phyloP scores from a whole-genome alignment of 352 stramenopile species.

The Peronospora belbahrii region DNA sequence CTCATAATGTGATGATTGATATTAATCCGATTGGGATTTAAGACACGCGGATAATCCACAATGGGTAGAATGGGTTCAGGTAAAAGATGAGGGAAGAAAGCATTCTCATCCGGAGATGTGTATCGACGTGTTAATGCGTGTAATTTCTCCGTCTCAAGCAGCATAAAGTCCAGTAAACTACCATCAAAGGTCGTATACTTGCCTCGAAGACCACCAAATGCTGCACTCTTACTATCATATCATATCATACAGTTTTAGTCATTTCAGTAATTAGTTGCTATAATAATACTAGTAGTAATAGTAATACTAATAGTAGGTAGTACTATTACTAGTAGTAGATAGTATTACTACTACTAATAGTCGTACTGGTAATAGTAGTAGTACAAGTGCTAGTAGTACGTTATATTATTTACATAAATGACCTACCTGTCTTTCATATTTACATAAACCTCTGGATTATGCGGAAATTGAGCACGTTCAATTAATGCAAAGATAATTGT shows the following conservation, averaged over 20 bases:
- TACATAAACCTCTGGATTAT: slow-evolving; percentile 93
- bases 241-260: neutral
- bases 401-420: no score
- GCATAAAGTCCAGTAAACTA: slow-evolving; percentile 93
- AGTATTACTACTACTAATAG: no score
- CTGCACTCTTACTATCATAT: slow-evolving; percentile 42
- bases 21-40: slow-evolving; percentile 94
- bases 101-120: slow-evolving; percentile 96
- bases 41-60: slow-evolving; percentile 89
- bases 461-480: slow-evolving; percentile 94
- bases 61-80: slow-evolving; percentile 88
- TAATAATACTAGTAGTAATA: no score
- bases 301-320: no score
- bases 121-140: slow-evolving; percentile 94
- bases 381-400: no score
- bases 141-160: slow-evolving; percentile 95
- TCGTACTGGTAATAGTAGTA: no score
- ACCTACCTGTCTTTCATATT: slow-evolving; percentile 67
- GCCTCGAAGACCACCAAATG: slow-evolving; percentile 72
- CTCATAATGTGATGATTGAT: slow-evolving; percentile 96
- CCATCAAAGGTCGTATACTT: slow-evolving; percentile 83
- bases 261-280: neutral
- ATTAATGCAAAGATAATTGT: slow-evolving; percentile 99
- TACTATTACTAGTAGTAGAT: no score
- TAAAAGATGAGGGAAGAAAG: slow-evolving; percentile 93